Evolutionary conservation across 2,329 filamentous ascomycete species (phyloP).

Genomic region (Fusarium pilosicola): DNA sequence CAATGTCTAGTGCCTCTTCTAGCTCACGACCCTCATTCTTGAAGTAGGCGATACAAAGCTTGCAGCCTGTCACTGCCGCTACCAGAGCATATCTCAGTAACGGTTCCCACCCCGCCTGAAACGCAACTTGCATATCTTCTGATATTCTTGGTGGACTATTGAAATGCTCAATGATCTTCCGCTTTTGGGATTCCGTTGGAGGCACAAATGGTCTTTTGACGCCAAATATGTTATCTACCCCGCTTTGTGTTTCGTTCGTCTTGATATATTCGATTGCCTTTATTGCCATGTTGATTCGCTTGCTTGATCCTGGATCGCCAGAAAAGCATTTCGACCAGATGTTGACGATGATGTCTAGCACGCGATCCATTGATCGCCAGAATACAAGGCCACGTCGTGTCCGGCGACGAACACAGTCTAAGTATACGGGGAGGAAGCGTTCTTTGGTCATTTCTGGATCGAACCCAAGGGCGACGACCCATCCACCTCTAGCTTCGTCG

Average conservation of each 20-base stretch:
- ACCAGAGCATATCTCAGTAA: neutral
- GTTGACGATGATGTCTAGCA: neutral
- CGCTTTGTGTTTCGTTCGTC: rapidly evolving
- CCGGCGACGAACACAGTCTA: rapidly evolving
- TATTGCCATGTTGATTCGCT: neutral
- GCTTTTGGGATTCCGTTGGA: neutral
- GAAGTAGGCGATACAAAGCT: neutral
- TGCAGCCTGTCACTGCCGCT: neutral
- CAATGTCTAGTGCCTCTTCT: neutral
- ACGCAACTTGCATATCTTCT: neutral
- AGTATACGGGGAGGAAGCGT: neutral
- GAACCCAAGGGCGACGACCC: neutral
- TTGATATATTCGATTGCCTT: neutral
- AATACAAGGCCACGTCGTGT: rapidly evolving
- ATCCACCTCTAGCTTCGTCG: neutral
- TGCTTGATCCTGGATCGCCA: too few species aligned
- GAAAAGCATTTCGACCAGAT: neutral
- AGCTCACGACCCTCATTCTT: neutral
- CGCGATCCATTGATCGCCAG: neutral
- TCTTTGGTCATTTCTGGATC: neutral
- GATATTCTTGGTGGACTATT: neutral
- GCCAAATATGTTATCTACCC: neutral
- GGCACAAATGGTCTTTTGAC: rapidly evolving
- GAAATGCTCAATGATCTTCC: neutral
- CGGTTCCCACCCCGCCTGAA: neutral